Evolutionary conservation across 768 basidiomycete genomes (phyloP).

Genomic region (Dentipellis fragilis): DNA sequence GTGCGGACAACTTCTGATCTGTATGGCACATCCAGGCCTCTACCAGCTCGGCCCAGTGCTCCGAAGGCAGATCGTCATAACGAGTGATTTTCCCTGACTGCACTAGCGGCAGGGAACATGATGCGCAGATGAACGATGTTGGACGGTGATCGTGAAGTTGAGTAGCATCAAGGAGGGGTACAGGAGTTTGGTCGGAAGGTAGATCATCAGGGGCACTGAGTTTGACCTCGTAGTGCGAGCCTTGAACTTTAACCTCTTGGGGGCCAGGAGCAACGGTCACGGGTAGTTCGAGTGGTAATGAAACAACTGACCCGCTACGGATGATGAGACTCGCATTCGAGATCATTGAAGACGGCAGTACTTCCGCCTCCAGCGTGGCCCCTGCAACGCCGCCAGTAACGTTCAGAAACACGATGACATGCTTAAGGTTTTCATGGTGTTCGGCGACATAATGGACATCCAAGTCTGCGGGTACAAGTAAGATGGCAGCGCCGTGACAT

Average conservation of each 20-base stretch:
- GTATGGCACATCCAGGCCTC: conserved; percentile 98
- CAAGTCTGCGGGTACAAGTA: conserved; percentile 13
- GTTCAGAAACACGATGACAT: conserved; percentile 66
- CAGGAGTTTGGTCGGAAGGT: conserved; percentile 15
- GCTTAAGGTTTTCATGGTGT: conserved; percentile 78
- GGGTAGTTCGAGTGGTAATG: conserved; percentile 45
- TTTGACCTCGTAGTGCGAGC: conserved; percentile 64
- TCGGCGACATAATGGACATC: conserved; percentile 54
- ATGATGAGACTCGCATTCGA: conserved; percentile 35
- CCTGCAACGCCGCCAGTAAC: conserved; percentile 39
- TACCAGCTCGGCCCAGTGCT: conserved; percentile 95
- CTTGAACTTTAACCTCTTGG: conserved; percentile 44
- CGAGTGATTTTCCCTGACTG: conserved; percentile 35
- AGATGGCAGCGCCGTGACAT: neutral
- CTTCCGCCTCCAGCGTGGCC: conserved; percentile 55
- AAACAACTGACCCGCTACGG: conserved; percentile 46
- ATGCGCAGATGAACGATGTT: conserved; percentile 63
- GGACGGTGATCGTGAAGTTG: conserved; percentile 48
- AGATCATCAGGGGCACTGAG: conserved; percentile 27
- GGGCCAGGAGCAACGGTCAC: conserved; percentile 49
- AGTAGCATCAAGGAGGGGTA: conserved; percentile 58
- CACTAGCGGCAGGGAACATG: conserved; percentile 66
- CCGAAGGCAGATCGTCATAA: conserved; percentile 86
- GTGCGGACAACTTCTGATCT: conserved; percentile 74
- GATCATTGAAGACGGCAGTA: conserved; percentile 36